Conservation (phyloP, 1,139 yeast species). For the Sugiyamaella japonica region DNA sequence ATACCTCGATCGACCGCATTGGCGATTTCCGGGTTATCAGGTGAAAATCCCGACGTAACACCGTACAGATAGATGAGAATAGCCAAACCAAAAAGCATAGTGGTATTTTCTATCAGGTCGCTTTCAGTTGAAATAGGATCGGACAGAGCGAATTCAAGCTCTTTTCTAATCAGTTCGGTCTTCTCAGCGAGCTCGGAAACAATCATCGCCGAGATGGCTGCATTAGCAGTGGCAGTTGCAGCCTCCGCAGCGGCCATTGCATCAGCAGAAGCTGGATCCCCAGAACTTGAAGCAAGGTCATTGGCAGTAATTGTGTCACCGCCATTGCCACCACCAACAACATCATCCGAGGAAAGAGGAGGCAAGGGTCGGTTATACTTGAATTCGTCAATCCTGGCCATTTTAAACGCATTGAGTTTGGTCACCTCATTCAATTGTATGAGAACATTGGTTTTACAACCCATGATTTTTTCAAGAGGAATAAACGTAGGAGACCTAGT, state of each 20-base stretch:
- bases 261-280: slow-evolving; percentile 1
- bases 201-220: slow-evolving; percentile 7
- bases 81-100: slow-evolving; percentile 21
- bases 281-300: not conserved
- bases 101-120: slow-evolving; percentile 18
- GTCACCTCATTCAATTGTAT: slow-evolving; percentile 22
- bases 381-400: slow-evolving; percentile 9
- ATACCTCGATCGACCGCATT: slow-evolving; percentile 20
- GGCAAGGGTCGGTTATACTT: slow-evolving; percentile 6
- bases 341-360: slow-evolving; percentile 1
- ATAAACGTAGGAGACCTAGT: slow-evolving; percentile 6
- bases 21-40: slow-evolving; percentile 19
- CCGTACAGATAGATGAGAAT: slow-evolving; percentile 22
- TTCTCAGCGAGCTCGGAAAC: slow-evolving; percentile 9
- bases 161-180: slow-evolving; percentile 9
- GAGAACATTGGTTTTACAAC: slow-evolving; percentile 19
- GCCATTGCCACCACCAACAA: not conserved
- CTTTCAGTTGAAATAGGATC: slow-evolving; percentile 11
- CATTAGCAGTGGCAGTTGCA: slow-evolving; percentile 9
- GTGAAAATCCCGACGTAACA: slow-evolving; percentile 20
- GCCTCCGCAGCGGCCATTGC: not conserved
- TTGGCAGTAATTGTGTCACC: not conserved
- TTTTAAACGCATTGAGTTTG: slow-evolving; percentile 16
- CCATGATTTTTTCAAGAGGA: slow-evolving; percentile 23
- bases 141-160: slow-evolving; percentile 16